phyloP scores from a whole-genome alignment of 2,329 filamentous ascomycete species.

The Ophiocordyceps camponoti-leonardi region DNA sequence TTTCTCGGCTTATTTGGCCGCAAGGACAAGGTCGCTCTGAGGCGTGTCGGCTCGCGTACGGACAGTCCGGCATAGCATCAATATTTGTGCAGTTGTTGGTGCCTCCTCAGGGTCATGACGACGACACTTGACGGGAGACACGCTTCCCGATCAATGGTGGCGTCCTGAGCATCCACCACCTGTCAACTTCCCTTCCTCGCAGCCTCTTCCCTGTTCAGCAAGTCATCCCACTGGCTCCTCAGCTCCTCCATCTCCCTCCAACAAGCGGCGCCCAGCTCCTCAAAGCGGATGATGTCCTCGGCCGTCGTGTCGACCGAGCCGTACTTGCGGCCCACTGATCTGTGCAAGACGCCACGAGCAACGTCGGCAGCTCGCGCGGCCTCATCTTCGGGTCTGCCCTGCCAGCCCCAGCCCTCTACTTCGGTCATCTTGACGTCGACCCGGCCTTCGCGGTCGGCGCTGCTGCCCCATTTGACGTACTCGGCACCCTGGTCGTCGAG shows the following conservation, averaged over 20 bases:
- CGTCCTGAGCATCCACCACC: too few relatives aligned
- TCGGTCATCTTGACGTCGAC: constrained; percentile 59
- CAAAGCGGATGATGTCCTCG: constrained; percentile 43
- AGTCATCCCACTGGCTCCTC: constrained; percentile 46
- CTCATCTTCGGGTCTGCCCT: constrained; percentile 35
- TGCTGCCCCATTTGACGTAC: constrained; percentile 69
- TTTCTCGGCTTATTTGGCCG: constrained; percentile 55
- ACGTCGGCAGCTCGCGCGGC: constrained; percentile 23
- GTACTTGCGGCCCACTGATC: constrained; percentile 39
- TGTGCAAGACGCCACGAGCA: constrained; percentile 28
- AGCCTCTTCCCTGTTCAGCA: constrained; percentile 5
- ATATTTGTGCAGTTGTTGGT: too few relatives aligned
- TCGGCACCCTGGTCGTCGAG: constrained; percentile 38
- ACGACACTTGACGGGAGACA: too few relatives aligned
- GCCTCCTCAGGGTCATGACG: too few relatives aligned
- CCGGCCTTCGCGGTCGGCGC: constrained; percentile 39
- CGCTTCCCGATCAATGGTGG: too few relatives aligned
- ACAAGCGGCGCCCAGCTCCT: constrained; percentile 38
- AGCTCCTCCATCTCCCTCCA: constrained; percentile 61
- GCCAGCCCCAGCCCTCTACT: constrained; percentile 71
- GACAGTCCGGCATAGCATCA: constrained; percentile 2
- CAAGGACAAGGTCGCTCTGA: constrained; percentile 28
- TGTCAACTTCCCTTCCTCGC: background rate
- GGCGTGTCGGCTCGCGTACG: constrained; percentile 29
- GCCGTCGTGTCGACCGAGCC: constrained; percentile 40